Evolutionary conservation across 768 basidiomycete species (phyloP).

Genomic region (Termitomyces sp.): DNA sequence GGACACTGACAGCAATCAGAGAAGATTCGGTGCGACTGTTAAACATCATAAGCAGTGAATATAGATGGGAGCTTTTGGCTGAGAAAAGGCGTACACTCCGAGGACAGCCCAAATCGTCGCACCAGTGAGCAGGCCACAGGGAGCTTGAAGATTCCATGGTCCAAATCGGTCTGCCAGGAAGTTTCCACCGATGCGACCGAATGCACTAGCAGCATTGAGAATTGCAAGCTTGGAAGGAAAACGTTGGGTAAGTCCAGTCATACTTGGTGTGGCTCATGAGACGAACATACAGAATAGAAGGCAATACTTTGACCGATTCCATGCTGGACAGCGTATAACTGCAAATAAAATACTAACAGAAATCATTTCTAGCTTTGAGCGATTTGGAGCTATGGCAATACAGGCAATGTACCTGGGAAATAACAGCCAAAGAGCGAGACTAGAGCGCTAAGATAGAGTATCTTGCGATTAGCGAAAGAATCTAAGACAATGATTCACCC

Average conservation of each 20-base stretch:
- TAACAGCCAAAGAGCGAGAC: conserved; percentile 10
- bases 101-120: conserved; percentile 35
- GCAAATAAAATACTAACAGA: conserved; percentile 4
- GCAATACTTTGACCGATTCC: conserved; percentile 12
- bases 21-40: conserved; percentile 21
- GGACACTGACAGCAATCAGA: conserved; percentile 33
- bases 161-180: conserved; percentile 23
- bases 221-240: conserved; percentile 25
- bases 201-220: conserved; percentile 26
- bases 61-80: neutral
- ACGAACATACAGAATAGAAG: conserved; percentile 16
- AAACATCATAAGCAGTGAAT: neutral
- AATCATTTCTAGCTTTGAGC: neutral
- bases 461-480: neutral
- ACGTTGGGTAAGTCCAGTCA: neutral
- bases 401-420: conserved; percentile 11
- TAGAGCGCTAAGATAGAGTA: neutral
- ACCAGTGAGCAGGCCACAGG: conserved; percentile 28
- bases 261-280: neutral
- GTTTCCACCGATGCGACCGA: conserved; percentile 30
- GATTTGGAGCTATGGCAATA: neutral
- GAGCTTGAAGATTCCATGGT: conserved; percentile 31
- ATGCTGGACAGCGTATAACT: conserved; percentile 17
- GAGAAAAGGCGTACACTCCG: conserved; percentile 23
- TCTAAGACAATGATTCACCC: neutral